Percentiles rank a stretch among this genome's conserved stretches.
Evolutionary conservation across 1,284 basidiomycete species (phyloP).

Genomic region (Sporisorium sorghi): DNA sequence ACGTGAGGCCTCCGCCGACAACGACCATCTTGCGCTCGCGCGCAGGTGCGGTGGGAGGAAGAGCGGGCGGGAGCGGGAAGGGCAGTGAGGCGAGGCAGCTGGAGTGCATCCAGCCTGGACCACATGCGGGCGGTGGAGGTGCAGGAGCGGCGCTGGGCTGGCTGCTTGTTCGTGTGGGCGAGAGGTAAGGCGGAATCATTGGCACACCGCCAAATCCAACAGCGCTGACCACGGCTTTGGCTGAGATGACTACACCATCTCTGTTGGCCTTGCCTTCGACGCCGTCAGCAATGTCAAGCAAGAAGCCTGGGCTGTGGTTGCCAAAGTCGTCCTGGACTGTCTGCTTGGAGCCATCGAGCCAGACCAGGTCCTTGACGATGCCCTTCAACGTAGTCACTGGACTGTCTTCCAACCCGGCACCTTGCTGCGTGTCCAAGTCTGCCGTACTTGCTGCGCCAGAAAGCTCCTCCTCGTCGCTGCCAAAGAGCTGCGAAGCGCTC

Average conservation of each 20-base stretch:
- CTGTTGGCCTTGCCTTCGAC: not conserved
- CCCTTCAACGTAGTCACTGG: constrained; percentile 22
- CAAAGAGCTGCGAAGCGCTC: constrained; percentile 16
- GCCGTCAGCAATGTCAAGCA: constrained; percentile 28
- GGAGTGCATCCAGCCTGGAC: constrained; percentile 68
- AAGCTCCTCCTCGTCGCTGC: not conserved
- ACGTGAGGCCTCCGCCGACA: constrained; percentile 70
- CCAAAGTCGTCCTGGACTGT: constrained; percentile 34
- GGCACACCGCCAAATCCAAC: constrained; percentile 66
- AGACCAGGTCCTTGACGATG: constrained; percentile 28
- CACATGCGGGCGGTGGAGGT: constrained; percentile 15
- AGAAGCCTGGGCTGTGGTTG: constrained; percentile 37
- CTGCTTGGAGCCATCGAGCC: constrained; percentile 35
- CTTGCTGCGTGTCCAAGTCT: not conserved
- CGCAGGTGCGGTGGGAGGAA: constrained; percentile 29
- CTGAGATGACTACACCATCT: constrained; percentile 16
- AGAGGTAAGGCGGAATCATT: constrained; percentile 50
- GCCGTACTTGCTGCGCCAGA: not conserved
- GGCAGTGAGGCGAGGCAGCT: constrained; percentile 55
- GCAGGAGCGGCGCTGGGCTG: not conserved
- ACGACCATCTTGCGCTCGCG: constrained; percentile 51
- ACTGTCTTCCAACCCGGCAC: constrained; percentile 1
- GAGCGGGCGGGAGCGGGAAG: constrained; percentile 33
- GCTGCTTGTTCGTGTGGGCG: not conserved
- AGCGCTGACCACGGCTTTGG: constrained; percentile 63